Base-by-base conservation (phyloP, 2,329 filamentous ascomycete species). In the Pseudonectria buxi region DNA sequence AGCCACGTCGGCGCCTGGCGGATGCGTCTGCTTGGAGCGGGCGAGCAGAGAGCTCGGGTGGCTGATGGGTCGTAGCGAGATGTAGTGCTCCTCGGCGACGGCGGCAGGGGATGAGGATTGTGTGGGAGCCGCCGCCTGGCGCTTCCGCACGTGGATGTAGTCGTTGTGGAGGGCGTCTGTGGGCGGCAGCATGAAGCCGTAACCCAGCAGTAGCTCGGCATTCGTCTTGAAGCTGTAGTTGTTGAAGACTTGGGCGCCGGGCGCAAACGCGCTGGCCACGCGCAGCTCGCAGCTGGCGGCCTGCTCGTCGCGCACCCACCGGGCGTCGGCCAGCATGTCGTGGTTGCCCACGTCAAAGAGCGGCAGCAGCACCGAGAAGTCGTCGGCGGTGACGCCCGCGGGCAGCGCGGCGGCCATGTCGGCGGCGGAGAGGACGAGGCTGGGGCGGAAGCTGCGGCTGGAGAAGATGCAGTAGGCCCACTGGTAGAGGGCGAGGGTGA, bases 151-250 rank as follows among this genome's bases (percentile, higher is more conserved):
- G 49, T 79, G 74, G 1, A 74, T 57, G 49, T 78, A 78, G 53
- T 78, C 75, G 46, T 78, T 78, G 51, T 79, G 74, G 37, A 78
- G 58, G 4, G 50, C 55, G 0, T 59, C 55, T 0, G 64, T 65
- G 35, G 67, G 60, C 2, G 70, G 67, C 0, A 81, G 52, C 43
- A 74, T 65, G 51, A 82, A 82, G 3, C 77, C 76, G 49, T 83
- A 83, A 0, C 71, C 77, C 2, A 82, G 61, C 1, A 83, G 65
- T 15, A 83, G 62, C 60, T 86, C 81, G 39, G 80, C 81, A 49
- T 87, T 88, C 6, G 81, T 84, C 58, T 86, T 84, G 51, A 65
- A 57, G 22, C 83, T 83, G 51, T 88, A 88, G 55, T 85, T 86
- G 62, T 86, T 85, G 50, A 69, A 80, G 15, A 78, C 57, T 45